Evolutionary conservation across 768 basidiomycete species (phyloP).

Genomic region (Rhodotorula paludigena): DNA sequence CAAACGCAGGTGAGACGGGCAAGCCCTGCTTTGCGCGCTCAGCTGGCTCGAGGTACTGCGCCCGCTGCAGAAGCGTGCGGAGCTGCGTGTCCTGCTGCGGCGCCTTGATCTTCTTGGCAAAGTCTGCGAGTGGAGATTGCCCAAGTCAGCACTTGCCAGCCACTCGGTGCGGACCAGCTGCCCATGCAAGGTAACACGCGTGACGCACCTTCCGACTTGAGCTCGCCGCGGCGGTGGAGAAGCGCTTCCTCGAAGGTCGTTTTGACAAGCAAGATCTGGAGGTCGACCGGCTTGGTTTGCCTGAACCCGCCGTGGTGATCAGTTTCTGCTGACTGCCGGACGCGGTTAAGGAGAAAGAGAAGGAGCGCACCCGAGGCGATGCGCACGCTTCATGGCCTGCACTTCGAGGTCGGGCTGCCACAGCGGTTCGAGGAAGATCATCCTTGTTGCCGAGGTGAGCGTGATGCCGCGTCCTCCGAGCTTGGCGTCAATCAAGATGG

Average conservation of each 20-base stretch:
- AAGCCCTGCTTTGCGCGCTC: background rate
- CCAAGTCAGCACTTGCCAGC: no score
- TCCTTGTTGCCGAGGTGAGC: constrained; percentile 17
- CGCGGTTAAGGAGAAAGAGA: background rate
- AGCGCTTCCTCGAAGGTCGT: constrained; percentile 30
- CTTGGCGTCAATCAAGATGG: constrained; percentile 32
- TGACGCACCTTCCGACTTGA: constrained; percentile 16
- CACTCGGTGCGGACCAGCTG: no score
- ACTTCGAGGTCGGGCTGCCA: constrained; percentile 33
- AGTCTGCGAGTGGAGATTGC: constrained; percentile 4
- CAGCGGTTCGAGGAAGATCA: constrained; percentile 31
- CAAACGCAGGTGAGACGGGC: background rate
- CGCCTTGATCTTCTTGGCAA: constrained; percentile 23
- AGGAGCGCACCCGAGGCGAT: constrained; percentile 28
- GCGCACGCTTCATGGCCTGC: constrained; percentile 35
- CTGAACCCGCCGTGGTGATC: no score
- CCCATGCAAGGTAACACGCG: no score
- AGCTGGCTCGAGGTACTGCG: constrained; percentile 29
- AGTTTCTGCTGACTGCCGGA: background rate
- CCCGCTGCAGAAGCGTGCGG: constrained; percentile 9
- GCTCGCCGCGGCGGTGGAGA: constrained; percentile 12
- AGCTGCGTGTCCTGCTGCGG: constrained; percentile 30
- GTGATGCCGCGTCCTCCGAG: constrained; percentile 34
- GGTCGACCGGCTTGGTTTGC: constrained; percentile 25
- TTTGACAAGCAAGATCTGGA: constrained; percentile 28